Base-by-base conservation (phyloP, 208 protist genomes). In the Paratrypanosoma confusum region DNA sequence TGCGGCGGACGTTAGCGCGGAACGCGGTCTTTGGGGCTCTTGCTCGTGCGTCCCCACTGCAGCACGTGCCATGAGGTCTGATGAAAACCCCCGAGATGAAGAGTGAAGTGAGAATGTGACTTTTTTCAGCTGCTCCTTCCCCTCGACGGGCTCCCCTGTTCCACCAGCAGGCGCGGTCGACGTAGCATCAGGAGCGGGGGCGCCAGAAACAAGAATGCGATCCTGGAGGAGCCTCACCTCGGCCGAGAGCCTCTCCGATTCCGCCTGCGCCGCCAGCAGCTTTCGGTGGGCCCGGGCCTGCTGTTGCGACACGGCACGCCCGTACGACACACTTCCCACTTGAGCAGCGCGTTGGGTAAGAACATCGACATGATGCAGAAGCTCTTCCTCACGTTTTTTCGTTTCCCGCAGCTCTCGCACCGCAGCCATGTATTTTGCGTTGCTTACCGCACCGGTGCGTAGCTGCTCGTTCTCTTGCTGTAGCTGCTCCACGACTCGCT, bases 391-490 rank as follows among this genome's bases (percentile, higher is more conserved):
- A 13, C 59, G 55, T 34, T 57, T 47, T 18, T 65, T 68, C 6
- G 81, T 32, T 26, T 71, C 62, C 5, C 59, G 39, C 41, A 84
- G 39, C 56, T 87, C 78, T n/a, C 65, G 72, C 28, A 78, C 39
- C 39, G 76, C 50, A 23, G 70, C 64, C 36, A 61, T 58, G 48
- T 83, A 65, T 23, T 62, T 65, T 27, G 55, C 47, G 35, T 56
- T 62, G 33, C 45, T 54, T 4, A 74, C 57, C 29, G 52, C 32
- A 4, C 20, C 29, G 0, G 50, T 49, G 31, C 60, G 53, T 7
- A 92, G 55, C n/a, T 63, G 39, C 13, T 34, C 41, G 37, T 93
- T 93, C 40, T 93, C 80, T 25, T 41, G 16, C 50, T 85, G 76
- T 38, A 93, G 57, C 23, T 68, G 64, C 28, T 79, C 60, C 17